Percentiles rank a stretch among this genome's conserved stretches.
Conservation (phyloP, 2,329 filamentous ascomycete species). For the Trichoderma citrinoviride region DNA sequence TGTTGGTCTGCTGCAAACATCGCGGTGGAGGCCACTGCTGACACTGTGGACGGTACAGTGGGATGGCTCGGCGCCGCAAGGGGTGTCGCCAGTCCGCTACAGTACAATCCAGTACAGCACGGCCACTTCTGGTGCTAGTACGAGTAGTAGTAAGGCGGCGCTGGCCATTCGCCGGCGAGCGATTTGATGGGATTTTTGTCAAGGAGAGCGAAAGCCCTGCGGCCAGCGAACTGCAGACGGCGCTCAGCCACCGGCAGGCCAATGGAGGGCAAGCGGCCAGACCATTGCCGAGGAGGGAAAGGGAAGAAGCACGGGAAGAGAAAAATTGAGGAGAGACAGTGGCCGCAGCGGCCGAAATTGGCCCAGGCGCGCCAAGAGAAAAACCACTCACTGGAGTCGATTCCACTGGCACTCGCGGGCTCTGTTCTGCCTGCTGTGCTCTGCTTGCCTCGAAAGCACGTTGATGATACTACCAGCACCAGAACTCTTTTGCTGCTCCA, state of each 20-base stretch:
- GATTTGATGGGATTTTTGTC: no score
- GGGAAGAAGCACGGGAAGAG: no score
- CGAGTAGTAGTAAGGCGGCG: no score
- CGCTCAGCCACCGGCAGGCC: slow-evolving; percentile 1
- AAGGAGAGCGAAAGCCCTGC: background rate
- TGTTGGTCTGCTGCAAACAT: background rate
- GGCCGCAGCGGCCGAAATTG: background rate
- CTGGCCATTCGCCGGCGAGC: background rate
- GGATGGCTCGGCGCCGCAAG: no score
- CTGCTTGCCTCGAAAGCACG: no score
- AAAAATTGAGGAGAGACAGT: background rate
- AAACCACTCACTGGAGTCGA: slow-evolving; percentile 10
- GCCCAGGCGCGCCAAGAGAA: slow-evolving; percentile 8
- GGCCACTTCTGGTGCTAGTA: background rate
- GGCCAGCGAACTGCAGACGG: slow-evolving; percentile 1
- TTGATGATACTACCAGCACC: no score
- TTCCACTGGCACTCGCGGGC: no score
- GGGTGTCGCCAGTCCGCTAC: background rate
- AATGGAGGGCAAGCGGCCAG: background rate
- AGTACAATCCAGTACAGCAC: slow-evolving; percentile 8
- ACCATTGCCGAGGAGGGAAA: background rate
- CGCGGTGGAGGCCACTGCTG: background rate
- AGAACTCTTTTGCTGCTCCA: no score
- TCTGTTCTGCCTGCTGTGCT: background rate
- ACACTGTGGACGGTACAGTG: no score